These are phyloP conservation scores for Backusella sp. DNA, from an alignment of 192 early-diverging fungal species.

Conservation along the genomic window DNA sequence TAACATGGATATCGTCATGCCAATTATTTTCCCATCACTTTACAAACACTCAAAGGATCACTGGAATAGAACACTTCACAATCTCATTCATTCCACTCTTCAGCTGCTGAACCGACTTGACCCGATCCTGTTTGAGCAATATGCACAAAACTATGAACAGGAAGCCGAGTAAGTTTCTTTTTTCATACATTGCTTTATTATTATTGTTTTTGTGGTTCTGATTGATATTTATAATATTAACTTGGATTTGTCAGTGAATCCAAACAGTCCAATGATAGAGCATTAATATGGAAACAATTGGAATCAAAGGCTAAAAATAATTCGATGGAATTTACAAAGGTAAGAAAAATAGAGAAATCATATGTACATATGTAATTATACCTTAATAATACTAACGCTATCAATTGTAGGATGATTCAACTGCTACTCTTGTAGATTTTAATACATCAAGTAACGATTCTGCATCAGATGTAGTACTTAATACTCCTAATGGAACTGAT, in stretches of 20 bases:
- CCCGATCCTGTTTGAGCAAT: conserved; percentile 95
- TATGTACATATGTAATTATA: background rate
- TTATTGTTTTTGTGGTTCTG: background rate
- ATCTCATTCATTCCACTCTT: conserved; percentile 93
- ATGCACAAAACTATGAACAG: conserved; percentile 90
- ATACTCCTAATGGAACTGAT: background rate
- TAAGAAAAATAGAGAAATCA: background rate
- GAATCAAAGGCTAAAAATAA: conserved; percentile 5
- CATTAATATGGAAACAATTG: background rate
- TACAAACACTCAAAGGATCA: conserved; percentile 95
- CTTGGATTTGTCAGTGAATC: background rate
- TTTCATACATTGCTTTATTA: background rate
- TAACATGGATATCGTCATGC: conserved; percentile 88
- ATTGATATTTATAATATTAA: background rate
- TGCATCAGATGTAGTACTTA: background rate
- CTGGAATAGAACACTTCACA: conserved; percentile 98
- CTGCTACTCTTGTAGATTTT: background rate
- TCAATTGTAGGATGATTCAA: background rate
- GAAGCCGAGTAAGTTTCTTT: conserved; percentile 68
- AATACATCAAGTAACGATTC: background rate
- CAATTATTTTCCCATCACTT: conserved; percentile 95
- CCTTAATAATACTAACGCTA: background rate
- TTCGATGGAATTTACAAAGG: background rate
- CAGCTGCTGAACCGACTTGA: conserved; percentile 97
- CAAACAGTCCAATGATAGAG: conserved; percentile 5